Conservation (phyloP, 75 land plant genomes). For the Selaginella moellendorffii region DNA sequence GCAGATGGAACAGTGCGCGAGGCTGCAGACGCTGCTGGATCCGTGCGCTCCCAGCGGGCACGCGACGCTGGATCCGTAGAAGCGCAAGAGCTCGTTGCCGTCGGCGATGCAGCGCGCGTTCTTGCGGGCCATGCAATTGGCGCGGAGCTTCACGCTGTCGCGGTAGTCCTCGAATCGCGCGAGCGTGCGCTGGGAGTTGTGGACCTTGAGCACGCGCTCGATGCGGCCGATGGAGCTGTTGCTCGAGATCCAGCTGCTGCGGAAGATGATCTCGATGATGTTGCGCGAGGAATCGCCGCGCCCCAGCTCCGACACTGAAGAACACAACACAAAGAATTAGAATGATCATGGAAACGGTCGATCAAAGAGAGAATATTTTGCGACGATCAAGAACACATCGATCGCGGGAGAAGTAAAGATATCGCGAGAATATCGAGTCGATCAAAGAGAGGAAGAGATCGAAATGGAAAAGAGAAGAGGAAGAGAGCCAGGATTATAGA, state of each 20-base stretch:
- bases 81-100: conserved; percentile 87
- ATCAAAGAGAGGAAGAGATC: background rate
- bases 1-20: conserved; percentile 52
- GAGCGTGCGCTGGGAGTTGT: conserved; percentile 52
- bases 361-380: no score
- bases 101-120: conserved; percentile 72
- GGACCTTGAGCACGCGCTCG: conserved; percentile 76
- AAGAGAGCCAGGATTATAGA: background rate
- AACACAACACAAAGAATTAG: no score
- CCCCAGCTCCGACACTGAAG: conserved; percentile 58
- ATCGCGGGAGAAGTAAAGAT: background rate
- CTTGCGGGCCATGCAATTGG: conserved; percentile 29
- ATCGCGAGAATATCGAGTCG: background rate
- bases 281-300: conserved; percentile 61
- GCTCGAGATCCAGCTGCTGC: conserved; percentile 66
- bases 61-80: conserved; percentile 48
- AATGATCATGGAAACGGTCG: no score
- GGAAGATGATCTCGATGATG: conserved; percentile 81
- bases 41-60: conserved; percentile 45
- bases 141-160: conserved; percentile 45
- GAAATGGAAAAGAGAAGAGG: background rate
- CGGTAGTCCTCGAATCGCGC: conserved; percentile 65
- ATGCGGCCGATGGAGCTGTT: conserved; percentile 44
- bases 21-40: conserved; percentile 29
- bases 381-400: background rate